Conservation (phyloP, 176 grass and related monocot genomes). For the Zoysia pacifica region DNA sequence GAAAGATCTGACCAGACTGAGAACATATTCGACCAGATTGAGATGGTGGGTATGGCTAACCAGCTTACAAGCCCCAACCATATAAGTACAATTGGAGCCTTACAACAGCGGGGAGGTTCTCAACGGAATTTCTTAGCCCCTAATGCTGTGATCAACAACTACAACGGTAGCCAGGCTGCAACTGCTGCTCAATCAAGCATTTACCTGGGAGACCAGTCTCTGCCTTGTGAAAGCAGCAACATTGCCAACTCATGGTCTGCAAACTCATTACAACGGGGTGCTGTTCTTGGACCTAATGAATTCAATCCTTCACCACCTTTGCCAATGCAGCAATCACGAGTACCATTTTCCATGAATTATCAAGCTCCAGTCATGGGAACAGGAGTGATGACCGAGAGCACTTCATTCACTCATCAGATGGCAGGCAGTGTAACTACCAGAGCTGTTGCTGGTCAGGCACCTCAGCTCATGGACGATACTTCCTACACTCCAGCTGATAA, state of each 20-base stretch:
- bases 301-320: constrained; percentile 45
- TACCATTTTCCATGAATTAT: constrained; percentile 38
- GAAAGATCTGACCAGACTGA: constrained; percentile 30
- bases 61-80: constrained; percentile 26
- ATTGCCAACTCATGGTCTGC: constrained; percentile 50
- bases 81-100: constrained; percentile 22
- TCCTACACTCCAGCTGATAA: constrained; percentile 55
- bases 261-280: constrained; percentile 26
- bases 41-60: constrained; percentile 19
- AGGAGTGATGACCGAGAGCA: constrained; percentile 39
- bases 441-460: constrained; percentile 15
- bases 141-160: constrained; percentile 40
- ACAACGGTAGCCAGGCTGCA: constrained; percentile 31
- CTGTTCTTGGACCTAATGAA: constrained; percentile 32
- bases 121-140: constrained; percentile 33
- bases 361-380: constrained; percentile 28
- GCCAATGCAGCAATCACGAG: constrained; percentile 34
- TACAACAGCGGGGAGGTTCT: constrained; percentile 37
- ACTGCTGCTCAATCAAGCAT: constrained; percentile 50
- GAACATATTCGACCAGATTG: constrained; percentile 30
- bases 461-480: constrained; percentile 43
- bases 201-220: constrained; percentile 38
- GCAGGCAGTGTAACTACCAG: constrained; percentile 39
- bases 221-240: constrained; percentile 44
- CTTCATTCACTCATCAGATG: constrained; percentile 39